These are phyloP conservation scores for Xylariaceae sp. DNA, from an alignment of 2,329 filamentous ascomycete genomes.

Conservation along the genomic window DNA sequence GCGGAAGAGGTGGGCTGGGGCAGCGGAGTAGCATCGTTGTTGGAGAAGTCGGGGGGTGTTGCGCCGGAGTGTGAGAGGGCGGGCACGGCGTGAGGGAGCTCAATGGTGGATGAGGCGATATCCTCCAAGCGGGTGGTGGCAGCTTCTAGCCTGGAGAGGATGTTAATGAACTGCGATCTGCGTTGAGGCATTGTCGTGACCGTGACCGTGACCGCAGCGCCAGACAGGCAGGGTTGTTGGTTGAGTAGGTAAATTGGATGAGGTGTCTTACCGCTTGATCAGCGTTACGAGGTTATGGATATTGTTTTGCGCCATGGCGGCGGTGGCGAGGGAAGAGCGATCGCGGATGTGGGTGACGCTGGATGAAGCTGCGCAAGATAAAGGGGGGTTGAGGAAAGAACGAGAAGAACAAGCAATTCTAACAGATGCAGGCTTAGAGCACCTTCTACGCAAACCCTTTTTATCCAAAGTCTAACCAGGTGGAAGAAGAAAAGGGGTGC, in stretches of 20 bases:
- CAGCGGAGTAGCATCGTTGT: constrained; percentile 32
- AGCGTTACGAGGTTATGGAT: constrained; percentile 97
- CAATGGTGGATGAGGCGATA: constrained; percentile 75
- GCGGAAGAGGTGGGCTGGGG: constrained; percentile 43
- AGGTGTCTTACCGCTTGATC: constrained; percentile 81
- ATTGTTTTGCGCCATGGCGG: constrained; percentile 68
- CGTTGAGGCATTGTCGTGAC: constrained; percentile 16
- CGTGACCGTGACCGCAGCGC: constrained; percentile 12
- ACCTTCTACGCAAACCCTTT: no score
- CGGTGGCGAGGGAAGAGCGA: constrained; percentile 1
- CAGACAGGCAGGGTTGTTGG: constrained; percentile 2
- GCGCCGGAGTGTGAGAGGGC: constrained; percentile 41
- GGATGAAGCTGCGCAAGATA: no score
- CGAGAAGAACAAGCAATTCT: no score
- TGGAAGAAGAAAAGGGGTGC: no score
- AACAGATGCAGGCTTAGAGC: no score
- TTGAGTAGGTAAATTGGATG: neutral
- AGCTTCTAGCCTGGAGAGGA: constrained; percentile 78
- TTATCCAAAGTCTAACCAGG: no score
- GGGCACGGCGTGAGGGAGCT: constrained; percentile 53
- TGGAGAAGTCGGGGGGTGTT: constrained; percentile 34
- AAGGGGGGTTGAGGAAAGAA: no score
- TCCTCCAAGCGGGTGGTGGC: constrained; percentile 95
- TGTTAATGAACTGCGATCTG: constrained; percentile 43
- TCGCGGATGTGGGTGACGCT: neutral